Conservation (phyloP, 1,284 basidiomycete species). For the Cutaneotrichosporon cutaneum region DNA sequence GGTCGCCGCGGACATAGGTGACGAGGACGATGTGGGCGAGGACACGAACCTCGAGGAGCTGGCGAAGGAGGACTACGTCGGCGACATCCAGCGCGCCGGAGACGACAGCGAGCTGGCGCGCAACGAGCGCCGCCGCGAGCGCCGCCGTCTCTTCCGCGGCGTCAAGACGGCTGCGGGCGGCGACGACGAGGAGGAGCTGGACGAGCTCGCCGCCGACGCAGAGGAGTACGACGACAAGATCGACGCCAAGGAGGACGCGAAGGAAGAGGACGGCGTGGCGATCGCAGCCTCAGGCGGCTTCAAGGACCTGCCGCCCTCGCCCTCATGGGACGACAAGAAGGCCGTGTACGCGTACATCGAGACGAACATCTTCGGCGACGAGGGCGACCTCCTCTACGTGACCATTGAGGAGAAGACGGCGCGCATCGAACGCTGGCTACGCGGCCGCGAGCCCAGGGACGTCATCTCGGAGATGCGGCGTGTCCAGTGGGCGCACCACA, state of each 20-base stretch:
- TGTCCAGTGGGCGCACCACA: conserved; percentile 54
- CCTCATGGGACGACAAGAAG: conserved; percentile 38
- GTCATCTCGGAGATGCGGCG: conserved; percentile 56
- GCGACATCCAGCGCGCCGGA: conserved; percentile 22
- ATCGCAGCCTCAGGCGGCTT: conserved; percentile 13
- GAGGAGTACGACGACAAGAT: conserved; percentile 25
- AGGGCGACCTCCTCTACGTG: conserved; percentile 32
- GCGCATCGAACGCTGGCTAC: conserved; percentile 39
- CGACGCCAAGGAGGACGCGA: conserved; percentile 22
- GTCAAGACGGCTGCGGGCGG: conserved; percentile 14
- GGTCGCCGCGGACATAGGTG: conserved; percentile 5
- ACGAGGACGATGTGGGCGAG: conserved; percentile 10
- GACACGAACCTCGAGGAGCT: conserved; percentile 48
- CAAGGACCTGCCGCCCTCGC: conserved; percentile 16
- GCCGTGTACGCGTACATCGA: conserved; percentile 36
- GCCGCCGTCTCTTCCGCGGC: conserved; percentile 16
- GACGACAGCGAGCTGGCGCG: conserved; percentile 18
- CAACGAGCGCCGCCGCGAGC: conserved; percentile 16
- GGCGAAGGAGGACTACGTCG: conserved; percentile 44
- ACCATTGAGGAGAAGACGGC: conserved; percentile 14
- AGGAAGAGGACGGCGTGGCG: conserved; percentile 13
- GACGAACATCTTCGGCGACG: conserved; percentile 35
- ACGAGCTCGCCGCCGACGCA: conserved; percentile 24
- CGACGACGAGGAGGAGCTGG: conserved; percentile 28
- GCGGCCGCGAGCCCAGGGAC: conserved; percentile 36